Base-by-base conservation (phyloP, 164 flowering plant genomes). In the Sedum album region DNA sequence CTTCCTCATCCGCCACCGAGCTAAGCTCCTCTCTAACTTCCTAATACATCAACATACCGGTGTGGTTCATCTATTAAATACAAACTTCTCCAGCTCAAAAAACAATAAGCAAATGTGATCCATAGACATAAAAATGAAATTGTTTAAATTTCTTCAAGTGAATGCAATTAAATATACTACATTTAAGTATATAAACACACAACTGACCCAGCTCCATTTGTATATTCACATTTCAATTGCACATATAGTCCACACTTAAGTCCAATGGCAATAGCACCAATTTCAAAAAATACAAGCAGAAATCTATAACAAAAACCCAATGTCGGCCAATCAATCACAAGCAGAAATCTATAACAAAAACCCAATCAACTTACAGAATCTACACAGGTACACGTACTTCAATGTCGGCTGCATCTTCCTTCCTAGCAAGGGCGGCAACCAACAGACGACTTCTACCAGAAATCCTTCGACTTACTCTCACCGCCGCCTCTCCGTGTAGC, bases 21-120 rank as follows among this genome's bases (percentile, higher is more conserved):
- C 61, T 42, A 66, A 55, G 39, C 65, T 74, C 77, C 71, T 69
- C 64, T 48, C 77, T 75, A 30, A 65, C 83, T 78, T 79, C 88
- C 88, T 86, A 35, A 3, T 3, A 82, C 76, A 86, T 70, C 64
- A 72, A n/a, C 5, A 33, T 31, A 15, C 39, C 1, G 23, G 8
- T 31, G 15, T 41, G n/a, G 44, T 55, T 55, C 61, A 55, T 25
- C 61, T 25, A 9, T 55, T 31, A 55, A 55, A 1, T 1, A n/a
- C 57, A 51, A 2, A n/a, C 21, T 7, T 21, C 57, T 51, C 57
- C 28, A 48, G 18, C 28, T 5, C 26, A 51, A 6, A 48, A 5
- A 48, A 51, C n/a, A 23, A 51, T 6, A 10, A 10, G 31, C 61
- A 26, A 26, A 55, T 25, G 31, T 11, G 6, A 51, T 51, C 57